Evolutionary conservation across 148 eudicot genomes (phyloP).

Genomic region (Fagopyrum esculentum): DNA sequence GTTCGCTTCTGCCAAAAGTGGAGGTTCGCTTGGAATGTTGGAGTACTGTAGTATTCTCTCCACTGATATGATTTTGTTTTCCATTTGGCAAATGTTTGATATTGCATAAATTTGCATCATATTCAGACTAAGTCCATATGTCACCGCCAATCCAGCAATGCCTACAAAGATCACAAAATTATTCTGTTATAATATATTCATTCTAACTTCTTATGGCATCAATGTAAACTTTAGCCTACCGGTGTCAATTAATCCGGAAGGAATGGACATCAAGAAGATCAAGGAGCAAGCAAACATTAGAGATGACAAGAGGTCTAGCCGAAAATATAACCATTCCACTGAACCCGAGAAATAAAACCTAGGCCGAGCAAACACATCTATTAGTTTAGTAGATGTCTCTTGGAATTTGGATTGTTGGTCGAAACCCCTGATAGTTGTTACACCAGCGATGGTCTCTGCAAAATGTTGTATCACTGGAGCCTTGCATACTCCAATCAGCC

Average conservation of each 20-base stretch:
- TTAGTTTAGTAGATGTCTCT: constrained; percentile 23
- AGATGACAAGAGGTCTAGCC: constrained; percentile 44
- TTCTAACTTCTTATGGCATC: neutral
- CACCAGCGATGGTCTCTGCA: constrained; percentile 57
- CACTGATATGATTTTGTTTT: constrained; percentile 55
- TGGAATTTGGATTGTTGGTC: constrained; percentile 42
- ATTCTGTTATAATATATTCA: neutral
- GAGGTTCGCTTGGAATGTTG: constrained; percentile 42
- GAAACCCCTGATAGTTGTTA: constrained; percentile 48
- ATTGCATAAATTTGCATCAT: constrained; percentile 30
- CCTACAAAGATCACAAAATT: constrained; percentile 18
- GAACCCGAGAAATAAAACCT: constrained; percentile 34
- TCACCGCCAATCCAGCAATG: constrained; percentile 55
- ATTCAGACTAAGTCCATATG: constrained; percentile 25
- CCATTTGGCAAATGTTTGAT: constrained; percentile 36
- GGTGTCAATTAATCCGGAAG: constrained; percentile 36
- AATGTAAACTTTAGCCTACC: constrained; percentile 21
- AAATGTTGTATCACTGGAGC: constrained; percentile 60
- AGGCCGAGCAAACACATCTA: constrained; percentile 35
- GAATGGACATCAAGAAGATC: constrained; percentile 45
- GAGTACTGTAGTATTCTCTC: constrained; percentile 60
- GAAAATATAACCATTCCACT: constrained; percentile 49
- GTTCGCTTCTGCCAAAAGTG: constrained; percentile 40
- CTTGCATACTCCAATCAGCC: constrained; percentile 44
- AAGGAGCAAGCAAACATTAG: constrained; percentile 41